Evolutionary conservation across 2,329 filamentous ascomycete genomes (phyloP), one percentile per base, ranked within the genome.

Genomic region (Alternaria panax): DNA sequence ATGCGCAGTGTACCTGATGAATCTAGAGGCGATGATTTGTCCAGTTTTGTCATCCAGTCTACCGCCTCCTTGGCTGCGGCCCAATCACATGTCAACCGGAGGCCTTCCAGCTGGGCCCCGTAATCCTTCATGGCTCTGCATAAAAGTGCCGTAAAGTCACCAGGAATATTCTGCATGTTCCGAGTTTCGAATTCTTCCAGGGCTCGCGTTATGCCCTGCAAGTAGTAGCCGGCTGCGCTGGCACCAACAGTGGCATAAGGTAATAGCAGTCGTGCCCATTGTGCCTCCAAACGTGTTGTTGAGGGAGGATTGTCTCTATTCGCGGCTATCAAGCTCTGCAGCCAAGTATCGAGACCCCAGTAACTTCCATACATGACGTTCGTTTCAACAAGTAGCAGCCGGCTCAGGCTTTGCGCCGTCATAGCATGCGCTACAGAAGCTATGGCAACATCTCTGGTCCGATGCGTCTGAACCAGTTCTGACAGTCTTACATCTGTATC

Each of bases 391-490:
- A 62, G 65, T 0, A 76, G 65, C 5, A 70, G 27, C 25, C 62
- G 64, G 54, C 71, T 58, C 1, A 76, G 30, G 14, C 67, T 65
- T 7, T 59, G 54, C 25, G 68, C 64, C 9, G 69, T 68, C 60
- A 77, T 74, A 11, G 66, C 68, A 67, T 74, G 64, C 24, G 71
- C 71, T 27, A 65, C 67, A 6, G 75, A 70, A 25, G 72, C 74
- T 48, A 77, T 63, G 0, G 72, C 74, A 8, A 75, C 55, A 40
- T 76, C 72, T 61, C 59, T 67, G 12, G 50, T 50, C 25, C 65
- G 59, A 12, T 67, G 66, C 4, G 55, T 54, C 14, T 69, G 56
- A 22, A 76, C 66, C 30, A 76, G 50, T 9, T 62, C 55, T 2
- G 60, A 52, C 12, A 76, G 59, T 16, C 67, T 62, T 18, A 67